These are phyloP conservation scores for Conticribra weissflogii DNA, from an alignment of 108 stramenopile species.

Conservation along the genomic window DNA sequence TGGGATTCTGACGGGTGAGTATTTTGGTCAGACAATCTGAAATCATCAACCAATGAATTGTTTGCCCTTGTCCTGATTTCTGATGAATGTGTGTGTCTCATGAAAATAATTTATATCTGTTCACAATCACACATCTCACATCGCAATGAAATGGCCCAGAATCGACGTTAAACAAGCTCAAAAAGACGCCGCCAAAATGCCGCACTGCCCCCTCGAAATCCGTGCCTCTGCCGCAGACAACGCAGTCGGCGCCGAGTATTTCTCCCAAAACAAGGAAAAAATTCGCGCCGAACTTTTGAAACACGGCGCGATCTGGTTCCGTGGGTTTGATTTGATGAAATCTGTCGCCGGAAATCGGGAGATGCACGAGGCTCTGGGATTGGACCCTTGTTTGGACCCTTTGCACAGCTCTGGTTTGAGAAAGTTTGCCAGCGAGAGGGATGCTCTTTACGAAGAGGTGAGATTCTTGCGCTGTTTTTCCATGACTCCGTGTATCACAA, in stretches of 20 bases:
- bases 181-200: slow-evolving; percentile 63
- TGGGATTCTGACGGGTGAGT: slow-evolving; percentile 79
- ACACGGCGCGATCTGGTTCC: slow-evolving; percentile 87
- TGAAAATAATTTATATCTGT: neutral
- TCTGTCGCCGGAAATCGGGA: slow-evolving; percentile 67
- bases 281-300: slow-evolving; percentile 70
- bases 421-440: slow-evolving; percentile 89
- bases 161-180: slow-evolving; percentile 71
- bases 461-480: too few relatives aligned
- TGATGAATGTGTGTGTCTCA: too few relatives aligned
- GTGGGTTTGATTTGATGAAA: slow-evolving; percentile 88
- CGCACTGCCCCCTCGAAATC: slow-evolving; percentile 73
- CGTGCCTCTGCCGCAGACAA: slow-evolving; percentile 67
- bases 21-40: too few relatives aligned
- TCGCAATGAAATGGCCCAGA: too few relatives aligned
- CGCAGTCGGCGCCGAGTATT: slow-evolving; percentile 68
- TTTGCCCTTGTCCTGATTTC: too few relatives aligned
- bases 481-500: too few relatives aligned
- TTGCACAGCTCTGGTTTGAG: slow-evolving; percentile 88
- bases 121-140: too few relatives aligned
- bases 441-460: slow-evolving; percentile 92
- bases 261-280: slow-evolving; percentile 63
- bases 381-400: slow-evolving; percentile 91
- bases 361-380: slow-evolving; percentile 84
- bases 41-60: too few relatives aligned